phyloP scores from a whole-genome alignment of 768 basidiomycete genomes.

The Asterophora lycoperdoides region DNA sequence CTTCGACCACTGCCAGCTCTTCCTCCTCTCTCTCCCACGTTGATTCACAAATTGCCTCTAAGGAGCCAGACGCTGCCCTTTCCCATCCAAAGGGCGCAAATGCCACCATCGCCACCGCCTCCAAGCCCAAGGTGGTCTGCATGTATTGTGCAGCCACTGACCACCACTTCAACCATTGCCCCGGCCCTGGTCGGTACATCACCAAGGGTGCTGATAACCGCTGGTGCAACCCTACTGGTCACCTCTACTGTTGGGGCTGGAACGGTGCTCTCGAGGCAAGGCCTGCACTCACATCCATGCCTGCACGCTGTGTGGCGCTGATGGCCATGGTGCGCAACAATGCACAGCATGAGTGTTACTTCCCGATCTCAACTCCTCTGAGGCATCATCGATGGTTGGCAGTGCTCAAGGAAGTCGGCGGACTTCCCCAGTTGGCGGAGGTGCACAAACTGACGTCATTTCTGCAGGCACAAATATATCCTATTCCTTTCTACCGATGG shows the following conservation, averaged over 20 bases:
- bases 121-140: not conserved
- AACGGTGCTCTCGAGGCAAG: conserved; percentile 1
- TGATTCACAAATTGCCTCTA: too few relatives aligned
- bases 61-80: too few relatives aligned
- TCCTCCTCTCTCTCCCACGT: too few relatives aligned
- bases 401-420: not conserved
- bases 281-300: conserved; percentile 9
- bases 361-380: conserved; percentile 18
- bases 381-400: conserved; percentile 9
- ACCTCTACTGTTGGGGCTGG: not conserved
- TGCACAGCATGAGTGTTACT: conserved; percentile 4
- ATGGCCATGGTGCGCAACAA: conserved; percentile 8
- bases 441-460: too few relatives aligned
- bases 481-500: too few relatives aligned
- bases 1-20: too few relatives aligned
- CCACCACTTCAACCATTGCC: not conserved
- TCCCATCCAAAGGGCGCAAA: too few relatives aligned
- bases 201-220: not conserved
- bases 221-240: not conserved
- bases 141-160: not conserved
- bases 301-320: conserved; percentile 15
- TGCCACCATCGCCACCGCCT: not conserved
- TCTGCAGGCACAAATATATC: too few relatives aligned
- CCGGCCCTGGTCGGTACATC: not conserved
- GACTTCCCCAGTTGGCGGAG: not conserved